A percentile compares a stretch with the other conserved stretches of the same genome.
These are phyloP conservation scores for Suillus weaverae DNA, from an alignment of 768 basidiomycete genomes.

Conservation along the genomic window DNA sequence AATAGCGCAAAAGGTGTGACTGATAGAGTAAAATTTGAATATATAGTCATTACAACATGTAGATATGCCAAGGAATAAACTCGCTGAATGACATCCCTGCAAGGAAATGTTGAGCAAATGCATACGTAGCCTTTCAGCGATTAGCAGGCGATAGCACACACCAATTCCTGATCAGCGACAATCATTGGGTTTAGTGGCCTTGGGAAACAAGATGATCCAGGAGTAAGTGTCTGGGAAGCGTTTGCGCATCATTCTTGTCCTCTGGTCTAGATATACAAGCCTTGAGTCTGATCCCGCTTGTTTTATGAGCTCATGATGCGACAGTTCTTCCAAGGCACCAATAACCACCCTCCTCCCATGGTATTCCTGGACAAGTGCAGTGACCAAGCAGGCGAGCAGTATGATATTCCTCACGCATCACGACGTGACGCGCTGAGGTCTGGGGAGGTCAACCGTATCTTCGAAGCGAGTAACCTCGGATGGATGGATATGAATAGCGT, in stretches of 20 bases:
- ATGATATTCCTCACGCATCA: not conserved
- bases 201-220: not conserved
- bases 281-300: not conserved
- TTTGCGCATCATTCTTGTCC: not conserved
- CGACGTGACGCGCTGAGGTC: not conserved
- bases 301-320: not conserved
- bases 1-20: too few relatives aligned
- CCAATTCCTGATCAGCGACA: too few relatives aligned
- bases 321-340: not conserved
- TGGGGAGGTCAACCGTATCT: not conserved
- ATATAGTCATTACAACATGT: too few relatives aligned
- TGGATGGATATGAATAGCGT: not conserved
- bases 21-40: too few relatives aligned
- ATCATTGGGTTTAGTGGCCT: not conserved
- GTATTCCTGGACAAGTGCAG: not conserved
- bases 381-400: not conserved
- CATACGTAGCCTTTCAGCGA: too few relatives aligned
- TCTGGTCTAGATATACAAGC: not conserved
- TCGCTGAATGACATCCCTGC: constrained; percentile 75
- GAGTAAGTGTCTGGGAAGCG: not conserved
- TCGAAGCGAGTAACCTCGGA: not conserved
- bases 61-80: constrained; percentile 22
- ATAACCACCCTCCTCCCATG: not conserved
- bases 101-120: too few relatives aligned
- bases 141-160: too few relatives aligned